phyloP scores from a whole-genome alignment of 768 basidiomycete genomes.

The Leccinum arenicola region DNA sequence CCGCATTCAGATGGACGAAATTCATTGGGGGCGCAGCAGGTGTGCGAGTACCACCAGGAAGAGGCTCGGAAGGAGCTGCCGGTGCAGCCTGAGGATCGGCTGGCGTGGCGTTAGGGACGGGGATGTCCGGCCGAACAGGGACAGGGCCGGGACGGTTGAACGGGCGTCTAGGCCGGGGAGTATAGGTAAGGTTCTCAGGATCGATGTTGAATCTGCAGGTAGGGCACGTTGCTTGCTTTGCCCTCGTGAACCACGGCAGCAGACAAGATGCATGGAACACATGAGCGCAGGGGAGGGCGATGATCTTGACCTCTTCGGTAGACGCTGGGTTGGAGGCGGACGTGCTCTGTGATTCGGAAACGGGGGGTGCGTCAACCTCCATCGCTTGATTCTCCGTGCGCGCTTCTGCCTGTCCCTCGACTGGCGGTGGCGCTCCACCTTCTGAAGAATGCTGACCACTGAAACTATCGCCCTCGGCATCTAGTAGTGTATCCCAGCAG shows the following conservation, averaged over 20 bases:
- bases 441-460: slow-evolving; percentile 13
- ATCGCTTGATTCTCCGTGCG: slow-evolving; percentile 11
- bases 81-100: slow-evolving; percentile 6
- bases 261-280: slow-evolving; percentile 80
- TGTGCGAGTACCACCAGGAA: neutral
- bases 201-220: slow-evolving; percentile 84
- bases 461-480: slow-evolving; percentile 39
- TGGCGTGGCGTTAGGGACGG: slow-evolving; percentile 14
- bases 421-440: slow-evolving; percentile 1
- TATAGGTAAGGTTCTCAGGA: slow-evolving; percentile 66
- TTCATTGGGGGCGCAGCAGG: slow-evolving; percentile 1
- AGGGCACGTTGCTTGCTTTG: slow-evolving; percentile 77
- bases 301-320: slow-evolving; percentile 42
- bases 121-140: slow-evolving; percentile 6
- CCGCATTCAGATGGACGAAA: neutral
- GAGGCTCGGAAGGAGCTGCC: slow-evolving; percentile 5
- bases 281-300: slow-evolving; percentile 76
- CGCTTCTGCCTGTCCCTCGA: slow-evolving; percentile 6
- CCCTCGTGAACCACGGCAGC: slow-evolving; percentile 79
- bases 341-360: slow-evolving; percentile 12
- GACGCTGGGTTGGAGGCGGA: slow-evolving; percentile 4
- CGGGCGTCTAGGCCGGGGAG: slow-evolving; percentile 18
- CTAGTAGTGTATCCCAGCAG: slow-evolving; percentile 70
- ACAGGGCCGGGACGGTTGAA: slow-evolving; percentile 16
- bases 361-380: slow-evolving; percentile 19